These are phyloP conservation scores for Podaxis sp. DNA, from an alignment of 768 basidiomycete genomes.

Conservation along the genomic window DNA sequence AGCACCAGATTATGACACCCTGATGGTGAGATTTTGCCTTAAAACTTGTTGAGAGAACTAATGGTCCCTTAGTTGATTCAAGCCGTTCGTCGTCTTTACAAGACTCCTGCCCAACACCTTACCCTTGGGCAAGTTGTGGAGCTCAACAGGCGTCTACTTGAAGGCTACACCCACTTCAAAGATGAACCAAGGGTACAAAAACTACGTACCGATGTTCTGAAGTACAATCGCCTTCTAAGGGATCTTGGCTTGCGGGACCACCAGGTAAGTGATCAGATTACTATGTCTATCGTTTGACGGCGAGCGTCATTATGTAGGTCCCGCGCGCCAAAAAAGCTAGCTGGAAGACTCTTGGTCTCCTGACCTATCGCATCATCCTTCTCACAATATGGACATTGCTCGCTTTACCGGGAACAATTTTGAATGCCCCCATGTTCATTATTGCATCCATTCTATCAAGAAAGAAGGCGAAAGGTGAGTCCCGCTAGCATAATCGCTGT, in stretches of 20 bases:
- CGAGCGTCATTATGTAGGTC: slow-evolving; percentile 50
- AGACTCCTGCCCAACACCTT: slow-evolving; percentile 90
- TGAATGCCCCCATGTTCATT: slow-evolving; percentile 94
- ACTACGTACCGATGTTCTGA: slow-evolving; percentile 75
- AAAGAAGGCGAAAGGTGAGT: slow-evolving; percentile 81
- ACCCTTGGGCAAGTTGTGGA: slow-evolving; percentile 96
- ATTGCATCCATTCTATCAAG: slow-evolving; percentile 85
- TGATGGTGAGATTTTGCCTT: slow-evolving; percentile 64
- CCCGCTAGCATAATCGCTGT: neutral
- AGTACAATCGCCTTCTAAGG: slow-evolving; percentile 85
- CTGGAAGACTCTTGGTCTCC: slow-evolving; percentile 84
- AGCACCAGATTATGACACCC: slow-evolving; percentile 95
- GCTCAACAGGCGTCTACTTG: slow-evolving; percentile 87
- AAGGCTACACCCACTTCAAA: slow-evolving; percentile 91
- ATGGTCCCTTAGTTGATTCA: slow-evolving; percentile 77
- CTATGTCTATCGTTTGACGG: neutral
- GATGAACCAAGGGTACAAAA: slow-evolving; percentile 88
- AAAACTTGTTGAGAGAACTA: slow-evolving; percentile 6
- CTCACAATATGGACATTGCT: slow-evolving; percentile 80
- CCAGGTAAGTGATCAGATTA: slow-evolving; percentile 52
- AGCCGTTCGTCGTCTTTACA: slow-evolving; percentile 91
- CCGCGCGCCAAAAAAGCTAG: slow-evolving; percentile 82
- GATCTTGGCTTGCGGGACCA: slow-evolving; percentile 94
- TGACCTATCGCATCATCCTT: slow-evolving; percentile 79
- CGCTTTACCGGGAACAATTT: slow-evolving; percentile 85